phyloP scores from a whole-genome alignment of 257 asterid species.

The Solanum tarijense region DNA sequence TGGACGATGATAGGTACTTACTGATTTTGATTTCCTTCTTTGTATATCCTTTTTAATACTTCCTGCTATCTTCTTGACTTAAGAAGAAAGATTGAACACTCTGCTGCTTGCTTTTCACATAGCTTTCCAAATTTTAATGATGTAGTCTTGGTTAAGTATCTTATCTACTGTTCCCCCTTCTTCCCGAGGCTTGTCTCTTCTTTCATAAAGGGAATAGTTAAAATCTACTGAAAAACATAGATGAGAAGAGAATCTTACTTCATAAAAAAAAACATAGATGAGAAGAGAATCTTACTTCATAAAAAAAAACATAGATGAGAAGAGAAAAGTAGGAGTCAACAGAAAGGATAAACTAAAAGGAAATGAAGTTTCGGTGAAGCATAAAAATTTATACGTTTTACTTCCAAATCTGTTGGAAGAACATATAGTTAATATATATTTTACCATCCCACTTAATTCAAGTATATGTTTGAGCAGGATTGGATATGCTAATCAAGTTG shows the following conservation, averaged over 20 bases:
- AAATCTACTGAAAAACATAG: background rate
- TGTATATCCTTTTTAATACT: background rate
- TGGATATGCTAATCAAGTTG: constrained; percentile 66
- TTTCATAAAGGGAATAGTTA: background rate
- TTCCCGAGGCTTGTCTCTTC: background rate
- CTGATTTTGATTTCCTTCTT: background rate
- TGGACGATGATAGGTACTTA: constrained; percentile 67
- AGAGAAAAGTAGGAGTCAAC: background rate
- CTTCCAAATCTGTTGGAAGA: background rate
- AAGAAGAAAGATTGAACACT: background rate
- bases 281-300: background rate
- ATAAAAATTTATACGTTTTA: background rate
- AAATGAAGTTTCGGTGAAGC: background rate
- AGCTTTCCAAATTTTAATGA: background rate
- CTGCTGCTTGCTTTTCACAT: background rate
- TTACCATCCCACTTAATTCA: background rate
- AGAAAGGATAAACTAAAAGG: background rate
- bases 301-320: background rate
- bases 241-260: background rate
- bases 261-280: background rate
- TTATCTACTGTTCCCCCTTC: background rate
- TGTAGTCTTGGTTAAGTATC: background rate
- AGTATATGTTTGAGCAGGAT: constrained; percentile 28
- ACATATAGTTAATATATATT: background rate
- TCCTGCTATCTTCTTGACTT: background rate